Conservation (phyloP, 208 protist species). For the Trypanosoma boissoni region DNA sequence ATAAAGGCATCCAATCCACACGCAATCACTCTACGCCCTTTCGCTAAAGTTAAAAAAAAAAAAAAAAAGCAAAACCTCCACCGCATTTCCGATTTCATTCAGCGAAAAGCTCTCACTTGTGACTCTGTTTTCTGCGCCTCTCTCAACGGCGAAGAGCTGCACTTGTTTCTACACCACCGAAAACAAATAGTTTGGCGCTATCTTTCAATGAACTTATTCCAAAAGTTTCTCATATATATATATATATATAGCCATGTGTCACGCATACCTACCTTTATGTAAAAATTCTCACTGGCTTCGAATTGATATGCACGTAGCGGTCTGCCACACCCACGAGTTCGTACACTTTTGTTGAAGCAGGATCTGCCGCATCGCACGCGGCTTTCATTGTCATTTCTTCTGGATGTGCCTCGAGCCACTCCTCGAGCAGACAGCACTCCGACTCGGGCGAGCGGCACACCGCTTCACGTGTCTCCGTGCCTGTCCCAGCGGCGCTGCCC, state of each 20-base stretch:
- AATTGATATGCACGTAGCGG: constrained; percentile 58
- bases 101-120: too few relatives aligned
- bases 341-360: constrained; percentile 42
- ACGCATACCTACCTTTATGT: constrained; percentile 1
- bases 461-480: too few relatives aligned
- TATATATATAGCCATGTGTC: not conserved
- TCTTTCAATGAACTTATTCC: too few relatives aligned
- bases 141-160: not conserved
- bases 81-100: too few relatives aligned
- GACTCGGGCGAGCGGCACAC: not conserved
- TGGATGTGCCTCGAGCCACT: constrained; percentile 56
- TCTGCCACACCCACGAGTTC: constrained; percentile 67
- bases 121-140: not conserved
- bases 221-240: too few relatives aligned
- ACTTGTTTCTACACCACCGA: not conserved
- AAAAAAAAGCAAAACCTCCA: too few relatives aligned
- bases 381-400: constrained; percentile 46
- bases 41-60: too few relatives aligned
- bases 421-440: constrained; percentile 22
- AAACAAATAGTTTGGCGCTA: not conserved
- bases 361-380: constrained; percentile 15
- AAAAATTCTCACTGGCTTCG: constrained; percentile 52
- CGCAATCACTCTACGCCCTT: too few relatives aligned
- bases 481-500: constrained; percentile 1
- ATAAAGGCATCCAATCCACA: too few relatives aligned